A percentile compares a stretch with the other conserved stretches of the same genome.
Evolutionary conservation across 352 stramenopile species (phyloP).

Genomic region (Nothophytophthora sp.): DNA sequence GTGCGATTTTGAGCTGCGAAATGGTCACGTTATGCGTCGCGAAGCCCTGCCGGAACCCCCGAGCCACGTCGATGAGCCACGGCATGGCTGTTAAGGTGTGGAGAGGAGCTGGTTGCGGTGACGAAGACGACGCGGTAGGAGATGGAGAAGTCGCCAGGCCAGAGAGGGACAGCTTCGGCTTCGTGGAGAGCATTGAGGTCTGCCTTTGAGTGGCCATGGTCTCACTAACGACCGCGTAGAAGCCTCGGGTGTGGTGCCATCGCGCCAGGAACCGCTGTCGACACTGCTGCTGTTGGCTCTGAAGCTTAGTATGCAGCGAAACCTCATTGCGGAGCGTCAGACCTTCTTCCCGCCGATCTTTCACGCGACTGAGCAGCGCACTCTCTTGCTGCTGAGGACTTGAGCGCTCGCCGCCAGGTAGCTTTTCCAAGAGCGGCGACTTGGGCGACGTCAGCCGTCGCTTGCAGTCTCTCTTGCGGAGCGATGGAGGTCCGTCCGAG

Average conservation of each 20-base stretch:
- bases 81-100: slow-evolving; percentile 18
- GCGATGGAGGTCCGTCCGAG: slow-evolving; percentile 1
- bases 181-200: not conserved
- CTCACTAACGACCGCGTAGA: slow-evolving; percentile 50
- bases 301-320: slow-evolving; percentile 10
- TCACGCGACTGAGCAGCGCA: slow-evolving; percentile 25
- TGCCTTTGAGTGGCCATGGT: slow-evolving; percentile 10
- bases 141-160: not conserved
- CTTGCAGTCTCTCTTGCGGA: slow-evolving; percentile 11
- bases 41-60: slow-evolving; percentile 29
- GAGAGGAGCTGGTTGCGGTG: slow-evolving; percentile 5
- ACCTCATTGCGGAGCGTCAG: slow-evolving; percentile 17
- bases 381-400: not conserved
- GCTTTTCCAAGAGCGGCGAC: slow-evolving; percentile 15
- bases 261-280: slow-evolving; percentile 36
- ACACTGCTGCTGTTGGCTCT: slow-evolving; percentile 39
- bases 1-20: slow-evolving; percentile 42
- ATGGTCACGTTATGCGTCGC: slow-evolving; percentile 25
- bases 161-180: slow-evolving; percentile 6
- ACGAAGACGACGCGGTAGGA: not conserved
- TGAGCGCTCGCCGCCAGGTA: not conserved
- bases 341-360: slow-evolving; percentile 40
- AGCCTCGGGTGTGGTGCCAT: slow-evolving; percentile 43
- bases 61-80: slow-evolving; percentile 38
- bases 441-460: slow-evolving; percentile 24